Evolutionary conservation across 1,284 basidiomycete genomes (phyloP), one percentile per base, ranked within the genome.

Genomic region (Cutaneotrichosporon cutaneum): DNA sequence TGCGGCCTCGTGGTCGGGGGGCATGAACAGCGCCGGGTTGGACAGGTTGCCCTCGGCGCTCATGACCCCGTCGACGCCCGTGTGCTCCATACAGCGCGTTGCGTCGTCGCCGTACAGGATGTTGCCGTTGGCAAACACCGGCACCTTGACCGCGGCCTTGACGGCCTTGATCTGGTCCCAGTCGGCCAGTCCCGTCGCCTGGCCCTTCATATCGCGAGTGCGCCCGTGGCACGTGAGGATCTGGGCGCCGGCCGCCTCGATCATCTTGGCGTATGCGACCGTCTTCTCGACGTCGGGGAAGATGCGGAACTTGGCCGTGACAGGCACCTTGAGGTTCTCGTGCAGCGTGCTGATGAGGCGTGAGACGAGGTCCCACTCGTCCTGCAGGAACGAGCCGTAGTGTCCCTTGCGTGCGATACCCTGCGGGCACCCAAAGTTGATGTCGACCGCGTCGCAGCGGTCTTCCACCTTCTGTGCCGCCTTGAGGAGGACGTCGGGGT

Each of bases 51-150:
- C 95, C 79, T 99, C 95, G 0, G 95, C 95, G 57, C 87, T 89
- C 94, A 98, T 97, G 66, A 98, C 87, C 0, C 88, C 95, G 71
- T 97, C 92, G 4, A 87, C 89, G 2, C 92, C 90, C 0, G 95
- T 99, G 36, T 85, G 83, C 16, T 84, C 83, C 26, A 99, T 79
- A 74, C 93, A 95, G 7, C 83, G 82, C 48, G 85, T 83, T 56
- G 94, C 86, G 76, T 99, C 94, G 26, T 87, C 84, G 52, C 88
- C 84, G 76, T 77, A 93, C 11, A 98, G 85, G 55, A 98, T 86
- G 76, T 98, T 98, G n/a, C 95, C 95, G 76, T 99, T 99, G 0
- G 95, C 94, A 73, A 99, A 91, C 2, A 98, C 94, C 0, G 95
- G 95, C 0, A 98, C 86, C 2, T 85, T 87, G 32, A 97, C 91